phyloP scores from a whole-genome alignment of 2,329 filamentous ascomycete species.

The Colletotrichum gigasporum region DNA sequence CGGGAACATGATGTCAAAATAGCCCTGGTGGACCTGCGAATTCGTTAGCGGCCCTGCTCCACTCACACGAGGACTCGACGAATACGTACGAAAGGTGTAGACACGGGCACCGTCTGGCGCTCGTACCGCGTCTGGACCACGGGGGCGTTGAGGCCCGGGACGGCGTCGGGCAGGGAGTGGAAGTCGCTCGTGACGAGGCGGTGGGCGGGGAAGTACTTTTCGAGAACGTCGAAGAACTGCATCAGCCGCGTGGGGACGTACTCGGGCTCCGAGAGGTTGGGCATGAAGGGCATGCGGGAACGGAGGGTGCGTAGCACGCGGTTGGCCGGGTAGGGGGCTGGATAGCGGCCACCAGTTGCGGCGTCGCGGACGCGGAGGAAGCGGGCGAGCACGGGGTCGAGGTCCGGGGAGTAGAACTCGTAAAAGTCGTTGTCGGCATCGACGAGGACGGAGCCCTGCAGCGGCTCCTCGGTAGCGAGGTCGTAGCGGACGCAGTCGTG shows the following conservation, averaged over 20 bases:
- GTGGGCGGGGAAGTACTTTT: conserved; percentile 89
- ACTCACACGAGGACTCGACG: conserved; percentile 3
- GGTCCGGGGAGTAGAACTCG: conserved; percentile 85
- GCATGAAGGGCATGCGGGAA: conserved; percentile 72
- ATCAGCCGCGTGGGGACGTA: conserved; percentile 95
- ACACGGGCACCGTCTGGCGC: conserved; percentile 86
- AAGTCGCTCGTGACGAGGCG: conserved; percentile 92
- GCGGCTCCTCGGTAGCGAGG: conserved; percentile 77
- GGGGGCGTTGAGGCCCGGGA: conserved; percentile 87
- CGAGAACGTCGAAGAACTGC: conserved; percentile 95
- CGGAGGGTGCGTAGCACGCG: conserved; percentile 69
- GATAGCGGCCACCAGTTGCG: conserved; percentile 72
- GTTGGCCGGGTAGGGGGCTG: conserved; percentile 66
- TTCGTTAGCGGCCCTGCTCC: conserved; percentile 7
- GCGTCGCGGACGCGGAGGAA: conserved; percentile 87
- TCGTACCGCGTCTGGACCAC: conserved; percentile 96
- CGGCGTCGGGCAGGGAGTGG: conserved; percentile 82
- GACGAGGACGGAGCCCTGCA: conserved; percentile 90
- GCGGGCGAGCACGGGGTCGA: conserved; percentile 84
- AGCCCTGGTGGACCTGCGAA: conserved; percentile 89
- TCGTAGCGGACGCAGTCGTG: conserved; percentile 96
- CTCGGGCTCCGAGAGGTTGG: conserved; percentile 84
- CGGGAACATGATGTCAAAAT: conserved; percentile 98
- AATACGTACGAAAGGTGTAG: conserved; percentile 82
- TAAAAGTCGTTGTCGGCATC: conserved; percentile 88